Evolutionary conservation across 2,329 filamentous ascomycete species (phyloP), one percentile per base, ranked within the genome.

Genomic region (Curvularia spicifera): DNA sequence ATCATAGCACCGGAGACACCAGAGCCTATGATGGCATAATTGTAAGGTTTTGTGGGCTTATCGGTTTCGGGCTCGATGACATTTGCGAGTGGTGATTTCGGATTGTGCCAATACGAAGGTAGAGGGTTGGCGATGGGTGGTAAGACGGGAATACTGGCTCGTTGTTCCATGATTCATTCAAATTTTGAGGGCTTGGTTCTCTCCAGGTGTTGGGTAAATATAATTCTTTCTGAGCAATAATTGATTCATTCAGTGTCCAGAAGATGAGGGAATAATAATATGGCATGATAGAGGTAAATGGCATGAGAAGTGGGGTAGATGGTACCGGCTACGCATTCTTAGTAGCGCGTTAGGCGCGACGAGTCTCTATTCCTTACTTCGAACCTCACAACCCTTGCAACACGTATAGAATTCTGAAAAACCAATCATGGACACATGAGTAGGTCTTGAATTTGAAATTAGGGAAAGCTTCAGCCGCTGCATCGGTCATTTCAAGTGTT

Each of bases 81-180:
- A 43, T 75, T 71, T 12, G 78, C 73, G 22, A 80, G 71, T 1
- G 72, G 68, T 0, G 72, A 74, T 56, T 75, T 75, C 12, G 78
- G 75, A 1, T 66, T 61, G 47, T 80, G 78, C 78, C 78, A 80
- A 63, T 79, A 80, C 5, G 78, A 79, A 7, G 71, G 65, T 5
- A 76, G 68, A 5, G 78, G 77, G 22, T 72, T 64, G 20, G 66
- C 22, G 15, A 70, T 56, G 12, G 78, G 78, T 18, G 72, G 66
- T 5, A 56, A 55, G 9, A 76, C 73, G 15, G 72, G 72, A 26
- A 76, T 71, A 4, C 52, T 64, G 0, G 67, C 64, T 29, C 72
- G 65, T 20, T 47, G 49, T 53, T 77, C 71, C 74, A 77, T 77
- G 33, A 3, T 10, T 3, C 18, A 12, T 29, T 48, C 4, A 6